A percentile compares a stretch with the other conserved stretches of the same genome.
Conservation (phyloP, 352 stramenopile genomes). For the Proteromonas lacertae region DNA sequence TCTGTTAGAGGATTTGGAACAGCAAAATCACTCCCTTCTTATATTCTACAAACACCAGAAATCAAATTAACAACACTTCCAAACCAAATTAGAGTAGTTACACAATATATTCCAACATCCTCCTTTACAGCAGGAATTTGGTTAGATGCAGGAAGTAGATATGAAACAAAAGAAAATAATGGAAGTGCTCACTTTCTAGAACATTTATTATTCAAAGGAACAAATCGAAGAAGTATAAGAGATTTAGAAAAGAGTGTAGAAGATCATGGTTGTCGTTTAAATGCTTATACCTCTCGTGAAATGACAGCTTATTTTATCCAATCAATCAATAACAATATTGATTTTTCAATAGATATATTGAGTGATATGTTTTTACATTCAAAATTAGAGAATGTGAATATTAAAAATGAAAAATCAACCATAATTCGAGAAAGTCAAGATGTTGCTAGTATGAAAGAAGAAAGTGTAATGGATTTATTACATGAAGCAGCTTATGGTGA, state of each 20-base stretch:
- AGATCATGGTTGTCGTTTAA: conserved; percentile 97
- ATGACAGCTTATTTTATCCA: conserved; percentile 99
- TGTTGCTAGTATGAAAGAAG: conserved; percentile 23
- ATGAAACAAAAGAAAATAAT: conserved; percentile 94
- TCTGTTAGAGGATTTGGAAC: no score
- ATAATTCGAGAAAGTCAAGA: conserved; percentile 97
- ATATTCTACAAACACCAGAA: no score
- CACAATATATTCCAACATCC: no score
- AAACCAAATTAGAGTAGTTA: no score
- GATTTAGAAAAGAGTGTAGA: conserved; percentile 97
- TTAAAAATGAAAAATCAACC: conserved; percentile 84
- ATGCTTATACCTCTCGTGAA: conserved; percentile 90
- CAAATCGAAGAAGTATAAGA: conserved; percentile 66
- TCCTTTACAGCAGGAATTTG: conserved; percentile 85
- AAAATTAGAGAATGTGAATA: conserved; percentile 68
- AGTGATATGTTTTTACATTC: conserved; percentile 94
- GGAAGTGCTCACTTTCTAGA: conserved; percentile 95
- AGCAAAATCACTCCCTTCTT: no score
- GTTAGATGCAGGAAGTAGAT: conserved; percentile 73
- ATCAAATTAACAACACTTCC: no score
- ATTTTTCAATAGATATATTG: conserved; percentile 83
- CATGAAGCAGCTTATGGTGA: conserved; percentile 91
- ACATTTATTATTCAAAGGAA: conserved; percentile 99
- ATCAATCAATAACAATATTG: conserved; percentile 95
- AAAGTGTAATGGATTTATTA: conserved; percentile 93